Evolutionary conservation across 345 rosid species (phyloP).

Genomic region (Eucalyptus pumila): DNA sequence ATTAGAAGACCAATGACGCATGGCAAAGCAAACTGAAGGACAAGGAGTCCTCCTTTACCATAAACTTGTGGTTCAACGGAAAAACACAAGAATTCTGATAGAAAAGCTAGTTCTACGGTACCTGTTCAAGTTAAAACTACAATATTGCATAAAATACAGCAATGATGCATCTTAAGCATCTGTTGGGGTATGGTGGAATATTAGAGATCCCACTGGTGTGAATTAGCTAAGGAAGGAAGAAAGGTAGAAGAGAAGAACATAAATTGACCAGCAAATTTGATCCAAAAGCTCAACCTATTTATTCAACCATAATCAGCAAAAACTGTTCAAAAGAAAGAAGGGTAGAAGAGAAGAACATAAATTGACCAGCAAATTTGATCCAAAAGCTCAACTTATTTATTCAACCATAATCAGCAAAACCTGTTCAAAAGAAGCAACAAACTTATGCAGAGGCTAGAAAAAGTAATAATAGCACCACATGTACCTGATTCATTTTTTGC

Average conservation of each 20-base stretch:
- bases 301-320: background rate
- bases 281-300: background rate
- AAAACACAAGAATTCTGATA: background rate
- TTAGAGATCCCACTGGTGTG: background rate
- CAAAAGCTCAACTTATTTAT: background rate
- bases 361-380: background rate
- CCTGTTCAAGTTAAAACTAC: background rate
- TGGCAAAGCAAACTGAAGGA: background rate
- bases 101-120: background rate
- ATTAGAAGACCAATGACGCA: background rate
- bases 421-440: background rate
- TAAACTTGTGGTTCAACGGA: background rate
- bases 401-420: background rate
- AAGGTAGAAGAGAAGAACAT: background rate
- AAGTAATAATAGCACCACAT: background rate
- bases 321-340: background rate
- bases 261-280: background rate
- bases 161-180: background rate
- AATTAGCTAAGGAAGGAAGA: background rate
- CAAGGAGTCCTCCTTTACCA: background rate
- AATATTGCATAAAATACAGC: background rate
- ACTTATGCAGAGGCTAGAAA: background rate
- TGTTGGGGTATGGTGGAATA: background rate
- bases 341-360: background rate
- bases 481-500: conserved; percentile 22